Evolutionary conservation across 306 rosid species (phyloP).

Genomic region (Cotoneaster glaucophyllus): DNA sequence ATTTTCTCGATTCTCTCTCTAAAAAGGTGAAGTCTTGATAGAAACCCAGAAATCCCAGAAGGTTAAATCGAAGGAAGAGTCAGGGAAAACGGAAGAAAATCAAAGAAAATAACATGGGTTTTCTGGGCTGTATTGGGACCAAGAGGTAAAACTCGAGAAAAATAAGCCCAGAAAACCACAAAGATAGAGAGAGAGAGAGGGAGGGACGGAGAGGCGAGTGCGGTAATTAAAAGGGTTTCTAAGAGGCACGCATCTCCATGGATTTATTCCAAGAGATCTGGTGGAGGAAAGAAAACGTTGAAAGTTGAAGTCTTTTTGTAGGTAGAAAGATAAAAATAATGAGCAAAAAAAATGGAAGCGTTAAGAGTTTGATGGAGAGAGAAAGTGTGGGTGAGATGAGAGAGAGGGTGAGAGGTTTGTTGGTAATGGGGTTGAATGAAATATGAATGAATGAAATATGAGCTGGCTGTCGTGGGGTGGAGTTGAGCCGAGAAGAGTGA

Average conservation of each 20-base stretch:
- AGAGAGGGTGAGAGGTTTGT: constrained; percentile 20
- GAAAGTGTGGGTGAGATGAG: neutral
- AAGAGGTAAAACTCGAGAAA: neutral
- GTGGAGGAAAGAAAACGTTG: constrained; percentile 45
- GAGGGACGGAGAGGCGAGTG: neutral
- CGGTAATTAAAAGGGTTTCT: constrained; percentile 9
- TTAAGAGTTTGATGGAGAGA: constrained; percentile 7
- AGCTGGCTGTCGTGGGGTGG: constrained; percentile 73
- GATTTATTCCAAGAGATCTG: constrained; percentile 65
- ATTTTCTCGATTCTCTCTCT: constrained; percentile 25
- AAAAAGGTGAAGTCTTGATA: constrained; percentile 35
- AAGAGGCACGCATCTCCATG: constrained; percentile 41
- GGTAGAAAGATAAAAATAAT: constrained; percentile 19
- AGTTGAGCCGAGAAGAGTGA: neutral
- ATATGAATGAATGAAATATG: constrained; percentile 36
- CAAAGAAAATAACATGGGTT: constrained; percentile 8
- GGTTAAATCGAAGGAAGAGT: constrained; percentile 30
- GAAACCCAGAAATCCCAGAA: constrained; percentile 19
- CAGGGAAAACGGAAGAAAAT: constrained; percentile 14
- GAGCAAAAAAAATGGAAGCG: neutral
- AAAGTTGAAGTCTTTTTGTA: constrained; percentile 4
- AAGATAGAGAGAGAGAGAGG: neutral
- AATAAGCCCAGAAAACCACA: constrained; percentile 19
- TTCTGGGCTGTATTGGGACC: constrained; percentile 14
- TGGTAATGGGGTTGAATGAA: constrained; percentile 50